Evolutionary conservation across 2,329 filamentous ascomycete genomes (phyloP), one percentile per base, ranked within the genome.

Genomic region (Colletotrichum viniferum): DNA sequence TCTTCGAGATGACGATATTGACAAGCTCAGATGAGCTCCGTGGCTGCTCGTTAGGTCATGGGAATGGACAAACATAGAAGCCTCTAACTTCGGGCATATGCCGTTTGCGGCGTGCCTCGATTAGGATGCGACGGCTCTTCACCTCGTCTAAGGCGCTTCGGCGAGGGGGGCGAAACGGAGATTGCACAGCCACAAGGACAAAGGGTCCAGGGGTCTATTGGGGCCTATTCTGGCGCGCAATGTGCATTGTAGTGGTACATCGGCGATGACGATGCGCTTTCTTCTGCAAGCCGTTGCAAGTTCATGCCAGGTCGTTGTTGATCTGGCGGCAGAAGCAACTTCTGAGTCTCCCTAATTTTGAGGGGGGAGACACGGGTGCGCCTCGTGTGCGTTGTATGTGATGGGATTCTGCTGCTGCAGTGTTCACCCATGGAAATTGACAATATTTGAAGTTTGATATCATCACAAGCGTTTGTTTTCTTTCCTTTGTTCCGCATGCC

Each of bases 141-240:
- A 58, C 14, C 55, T 67, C 30, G 52, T 32, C 24, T 63, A 58
- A 36, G 68, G 68, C 69, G 26, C 36, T 63, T 67, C 48, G 48
- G 21, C 28, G 58, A 62, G 71, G 71, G 71, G 38, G 65, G 74
- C 71, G 62, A 62, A 67, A 65, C 65, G 71, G 71, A 66, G 71
- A 76, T 70, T 76, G 61, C 74, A 74, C 74, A 76, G 74, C 74
- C 74, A 76, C 74, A 74, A 24, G 24, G 52, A 13, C 24, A 28
- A 74, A 71, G 71, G 71, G 74, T 74, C 65, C 71, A 76, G 74
- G 73, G 71, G 60, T 74, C 38, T 62, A 52, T 48, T 5, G 55
- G 28, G 24, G 82, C 83, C 82, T 85, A 85, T 84, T 77, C 65
- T 77, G 74, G 52, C 36, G 79, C 26, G 55, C 18, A 38, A 34